Conservation (phyloP, 2,329 filamentous ascomycete species). For the Pochonia chlamydosporia region DNA sequence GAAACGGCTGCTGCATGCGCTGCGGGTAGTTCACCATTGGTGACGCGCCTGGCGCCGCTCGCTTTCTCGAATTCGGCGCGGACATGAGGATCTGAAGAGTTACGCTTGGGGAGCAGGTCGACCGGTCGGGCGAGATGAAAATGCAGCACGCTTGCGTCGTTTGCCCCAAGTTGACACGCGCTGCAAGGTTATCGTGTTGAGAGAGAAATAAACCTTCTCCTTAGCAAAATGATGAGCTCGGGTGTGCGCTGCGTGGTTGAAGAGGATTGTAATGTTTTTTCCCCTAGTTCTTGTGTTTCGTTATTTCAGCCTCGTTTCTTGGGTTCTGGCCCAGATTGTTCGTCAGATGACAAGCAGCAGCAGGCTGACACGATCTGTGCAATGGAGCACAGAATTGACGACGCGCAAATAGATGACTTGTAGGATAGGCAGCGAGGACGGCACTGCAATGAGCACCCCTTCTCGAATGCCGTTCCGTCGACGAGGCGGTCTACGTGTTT, state of each 20-base stretch:
- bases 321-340: too few species aligned
- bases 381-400: not conserved
- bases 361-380: not conserved
- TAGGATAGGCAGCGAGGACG: slow-evolving; percentile 5
- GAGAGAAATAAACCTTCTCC: too few species aligned
- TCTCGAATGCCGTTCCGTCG: slow-evolving; percentile 6
- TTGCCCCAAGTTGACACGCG: not conserved
- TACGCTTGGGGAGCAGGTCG: not conserved
- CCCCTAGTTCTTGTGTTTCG: too few species aligned
- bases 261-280: too few species aligned
- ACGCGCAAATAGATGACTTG: not conserved
- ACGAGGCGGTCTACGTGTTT: slow-evolving; percentile 5
- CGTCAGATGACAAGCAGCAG: not conserved
- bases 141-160: not conserved
- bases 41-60: slow-evolving; percentile 65
- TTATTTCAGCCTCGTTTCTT: too few species aligned
- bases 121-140: not conserved
- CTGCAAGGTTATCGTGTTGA: too few species aligned
- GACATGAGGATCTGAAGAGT: slow-evolving; percentile 32
- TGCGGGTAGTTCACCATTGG: slow-evolving; percentile 53
- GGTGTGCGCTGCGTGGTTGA: too few species aligned
- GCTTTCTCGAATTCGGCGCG: slow-evolving; percentile 56
- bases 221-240: too few species aligned
- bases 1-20: slow-evolving; percentile 43
- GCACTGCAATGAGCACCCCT: slow-evolving; percentile 1